These are phyloP conservation scores for Proliferodiscus dingleyae DNA, from an alignment of 2,329 filamentous ascomycete genomes.

Conservation along the genomic window DNA sequence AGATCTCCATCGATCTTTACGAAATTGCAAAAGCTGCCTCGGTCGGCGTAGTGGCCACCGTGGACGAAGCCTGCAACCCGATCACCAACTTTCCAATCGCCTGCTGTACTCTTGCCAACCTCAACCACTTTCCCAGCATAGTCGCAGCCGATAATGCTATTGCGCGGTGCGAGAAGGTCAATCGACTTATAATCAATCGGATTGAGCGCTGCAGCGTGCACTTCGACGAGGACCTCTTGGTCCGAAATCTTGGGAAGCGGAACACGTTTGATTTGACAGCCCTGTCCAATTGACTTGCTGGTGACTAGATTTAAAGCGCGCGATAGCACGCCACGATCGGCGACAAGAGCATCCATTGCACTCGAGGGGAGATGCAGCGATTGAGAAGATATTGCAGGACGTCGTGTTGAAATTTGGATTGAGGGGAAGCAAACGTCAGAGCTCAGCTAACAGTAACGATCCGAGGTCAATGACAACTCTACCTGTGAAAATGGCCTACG, in stretches of 20 bases:
- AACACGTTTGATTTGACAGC: conserved; percentile 7
- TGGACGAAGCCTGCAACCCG: conserved; percentile 34
- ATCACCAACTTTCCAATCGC: conserved; percentile 47
- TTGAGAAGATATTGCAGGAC: no score
- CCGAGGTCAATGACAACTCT: no score
- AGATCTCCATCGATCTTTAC: conserved; percentile 32
- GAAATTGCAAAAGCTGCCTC: conserved; percentile 13
- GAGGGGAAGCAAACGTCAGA: no score
- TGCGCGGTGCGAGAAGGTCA: conserved; percentile 5
- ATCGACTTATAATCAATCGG: conserved; percentile 33
- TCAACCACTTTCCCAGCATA: conserved; percentile 35
- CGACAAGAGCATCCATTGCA: conserved; percentile 11
- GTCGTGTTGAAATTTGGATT: no score
- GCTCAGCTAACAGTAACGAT: no score
- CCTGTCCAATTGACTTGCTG: conserved; percentile 11
- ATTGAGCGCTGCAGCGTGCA: conserved; percentile 38
- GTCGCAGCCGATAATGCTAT: conserved; percentile 15
- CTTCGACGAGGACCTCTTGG: conserved; percentile 37
- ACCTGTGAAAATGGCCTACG: no score
- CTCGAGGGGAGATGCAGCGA: background rate
- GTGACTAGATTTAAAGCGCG: conserved; percentile 5
- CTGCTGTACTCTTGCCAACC: conserved; percentile 40
- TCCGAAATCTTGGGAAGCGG: conserved; percentile 14
- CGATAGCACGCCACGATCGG: conserved; percentile 3
- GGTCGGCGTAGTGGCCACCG: conserved; percentile 7